Evolutionary conservation across 176 grass and related monocot species (phyloP).

Genomic region (Aegilops umbellulata): DNA sequence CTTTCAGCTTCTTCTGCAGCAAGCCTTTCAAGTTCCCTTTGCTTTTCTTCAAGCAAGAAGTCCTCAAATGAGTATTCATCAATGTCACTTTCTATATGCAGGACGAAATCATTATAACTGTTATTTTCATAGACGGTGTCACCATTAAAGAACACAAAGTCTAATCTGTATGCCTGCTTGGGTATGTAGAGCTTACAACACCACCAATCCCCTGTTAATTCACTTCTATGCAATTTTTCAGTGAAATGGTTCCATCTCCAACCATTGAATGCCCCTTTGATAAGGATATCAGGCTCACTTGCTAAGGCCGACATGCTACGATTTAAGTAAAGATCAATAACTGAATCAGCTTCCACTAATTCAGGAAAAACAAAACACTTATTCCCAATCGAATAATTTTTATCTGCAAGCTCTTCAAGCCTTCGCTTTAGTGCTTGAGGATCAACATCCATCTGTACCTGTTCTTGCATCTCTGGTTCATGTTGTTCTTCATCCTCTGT

Average conservation of each 20-base stretch:
- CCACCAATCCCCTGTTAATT: slow-evolving; percentile 89
- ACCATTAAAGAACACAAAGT: slow-evolving; percentile 97
- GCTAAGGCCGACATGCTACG: slow-evolving; percentile 61
- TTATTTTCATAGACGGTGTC: slow-evolving; percentile 79
- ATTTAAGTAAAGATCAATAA: slow-evolving; percentile 72
- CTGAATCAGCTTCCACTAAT: slow-evolving; percentile 46
- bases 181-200: slow-evolving; percentile 81
- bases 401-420: slow-evolving; percentile 63
- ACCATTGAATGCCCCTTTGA: slow-evolving; percentile 88
- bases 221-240: slow-evolving; percentile 66
- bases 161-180: slow-evolving; percentile 87
- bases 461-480: slow-evolving; percentile 17
- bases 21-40: slow-evolving; percentile 63
- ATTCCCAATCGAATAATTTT: slow-evolving; percentile 51
- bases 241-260: slow-evolving; percentile 92
- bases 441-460: slow-evolving; percentile 30
- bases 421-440: slow-evolving; percentile 35
- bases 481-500: not conserved
- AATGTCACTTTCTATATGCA: slow-evolving; percentile 64
- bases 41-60: slow-evolving; percentile 76
- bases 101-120: slow-evolving; percentile 61
- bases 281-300: slow-evolving; percentile 50
- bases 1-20: slow-evolving; percentile 85
- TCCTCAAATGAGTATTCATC: slow-evolving; percentile 78
- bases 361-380: slow-evolving; percentile 74